Percentiles rank a stretch among this genome's conserved stretches.
Conservation (phyloP, 139 green algal genomes). For the Tetratostichococcus sp. region DNA sequence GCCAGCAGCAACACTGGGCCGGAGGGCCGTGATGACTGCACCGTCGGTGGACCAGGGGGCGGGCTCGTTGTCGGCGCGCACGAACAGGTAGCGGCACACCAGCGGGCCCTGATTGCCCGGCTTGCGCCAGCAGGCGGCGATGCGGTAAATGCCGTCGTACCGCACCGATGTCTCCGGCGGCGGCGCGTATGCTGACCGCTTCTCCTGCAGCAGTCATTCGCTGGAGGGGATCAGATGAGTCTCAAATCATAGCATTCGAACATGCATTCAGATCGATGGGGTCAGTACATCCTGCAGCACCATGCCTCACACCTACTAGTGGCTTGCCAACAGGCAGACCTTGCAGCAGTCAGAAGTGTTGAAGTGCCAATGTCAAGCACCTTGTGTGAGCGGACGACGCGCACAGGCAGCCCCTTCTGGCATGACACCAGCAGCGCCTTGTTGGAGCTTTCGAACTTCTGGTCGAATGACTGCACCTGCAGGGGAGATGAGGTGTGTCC, state of each 20-base stretch:
- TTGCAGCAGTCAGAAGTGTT: too few species aligned
- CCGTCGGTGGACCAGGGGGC: slow-evolving; percentile 79
- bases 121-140: slow-evolving; percentile 84
- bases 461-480: slow-evolving; percentile 71
- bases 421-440: slow-evolving; percentile 83
- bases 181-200: slow-evolving; percentile 87
- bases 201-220: slow-evolving; percentile 64
- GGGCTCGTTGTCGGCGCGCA: slow-evolving; percentile 89
- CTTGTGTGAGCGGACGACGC: slow-evolving; percentile 84
- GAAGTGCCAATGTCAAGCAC: background rate
- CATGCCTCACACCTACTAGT: too few species aligned
- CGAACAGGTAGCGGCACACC: slow-evolving; percentile 91
- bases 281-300: too few species aligned
- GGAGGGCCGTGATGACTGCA: too few species aligned
- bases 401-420: slow-evolving; percentile 76
- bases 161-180: slow-evolving; percentile 63
- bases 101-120: slow-evolving; percentile 67
- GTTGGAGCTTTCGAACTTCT: slow-evolving; percentile 88
- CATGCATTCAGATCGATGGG: too few species aligned
- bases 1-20: too few species aligned
- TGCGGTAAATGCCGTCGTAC: slow-evolving; percentile 95
- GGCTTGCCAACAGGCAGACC: too few species aligned
- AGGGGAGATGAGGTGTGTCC: too few species aligned
- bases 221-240: too few species aligned
- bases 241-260: too few species aligned